These are phyloP conservation scores for Paraphaeosphaeria sporulosa DNA, from an alignment of 2,329 filamentous ascomycete genomes.

Conservation along the genomic window DNA sequence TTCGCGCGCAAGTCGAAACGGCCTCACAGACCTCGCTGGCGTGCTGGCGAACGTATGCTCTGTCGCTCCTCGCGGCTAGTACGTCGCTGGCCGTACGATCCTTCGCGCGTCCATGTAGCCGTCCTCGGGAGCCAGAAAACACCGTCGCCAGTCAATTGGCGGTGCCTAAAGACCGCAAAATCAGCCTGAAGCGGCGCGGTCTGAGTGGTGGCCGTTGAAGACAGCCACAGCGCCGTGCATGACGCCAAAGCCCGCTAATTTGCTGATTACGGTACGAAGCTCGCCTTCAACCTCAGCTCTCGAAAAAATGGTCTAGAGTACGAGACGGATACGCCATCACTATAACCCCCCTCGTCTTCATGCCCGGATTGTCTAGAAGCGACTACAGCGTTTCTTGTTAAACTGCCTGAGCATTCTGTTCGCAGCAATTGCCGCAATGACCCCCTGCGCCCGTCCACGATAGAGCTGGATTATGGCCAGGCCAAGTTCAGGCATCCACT, in stretches of 20 bases:
- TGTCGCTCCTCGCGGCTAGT: slow-evolving; percentile 3
- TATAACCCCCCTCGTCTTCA: neutral
- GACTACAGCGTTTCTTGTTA: neutral
- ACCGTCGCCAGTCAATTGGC: slow-evolving; percentile 7
- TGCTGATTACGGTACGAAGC: slow-evolving; percentile 5
- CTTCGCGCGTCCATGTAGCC: slow-evolving; percentile 1
- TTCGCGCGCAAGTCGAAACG: neutral
- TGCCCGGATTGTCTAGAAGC: neutral
- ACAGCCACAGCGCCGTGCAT: slow-evolving; percentile 3
- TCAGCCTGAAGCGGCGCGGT: slow-evolving; percentile 4
- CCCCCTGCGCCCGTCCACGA: neutral
- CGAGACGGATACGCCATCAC: slow-evolving; percentile 12
- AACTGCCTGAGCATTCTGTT: neutral
- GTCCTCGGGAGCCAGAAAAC: slow-evolving; percentile 4
- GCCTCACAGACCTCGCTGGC: neutral
- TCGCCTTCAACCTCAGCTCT: slow-evolving; percentile 12
- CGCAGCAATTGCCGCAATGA: neutral
- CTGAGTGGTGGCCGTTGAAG: slow-evolving; percentile 6
- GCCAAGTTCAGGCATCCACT: neutral
- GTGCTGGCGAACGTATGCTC: slow-evolving; percentile 5
- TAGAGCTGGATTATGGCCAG: neutral
- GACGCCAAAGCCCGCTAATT: slow-evolving; percentile 9
- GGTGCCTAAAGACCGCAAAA: slow-evolving; percentile 8
- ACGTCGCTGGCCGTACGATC: slow-evolving; percentile 13
- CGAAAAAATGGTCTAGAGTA: slow-evolving; percentile 7